Evolutionary conservation across 441 rosid species (phyloP), one percentile per base, ranked within the genome.

Genomic region (Kokia cookei): DNA sequence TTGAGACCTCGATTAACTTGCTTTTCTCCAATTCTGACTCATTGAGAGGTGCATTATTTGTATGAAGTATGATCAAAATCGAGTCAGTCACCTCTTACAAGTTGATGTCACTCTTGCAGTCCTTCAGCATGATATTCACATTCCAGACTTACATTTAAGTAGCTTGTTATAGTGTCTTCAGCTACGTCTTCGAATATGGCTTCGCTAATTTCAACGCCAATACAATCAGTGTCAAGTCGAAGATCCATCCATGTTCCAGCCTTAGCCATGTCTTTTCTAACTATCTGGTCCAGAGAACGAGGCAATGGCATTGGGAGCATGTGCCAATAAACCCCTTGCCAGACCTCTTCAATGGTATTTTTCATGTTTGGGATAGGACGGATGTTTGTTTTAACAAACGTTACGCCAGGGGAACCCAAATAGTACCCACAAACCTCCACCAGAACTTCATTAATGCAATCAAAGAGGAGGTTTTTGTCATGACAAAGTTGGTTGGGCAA

Each of bases 361-460:
- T 82, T 82, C 84, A 83, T 22, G 91, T 65, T 66, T 2, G 77
- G 77, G 57, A 74, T 58, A 57, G 72, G 77, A 47, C 77, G 69
- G 32, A 54, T 19, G 15, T 35, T 27, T 22, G 72, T 71, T 66
- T 66, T 65, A 7, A 57, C 66, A 43, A 66, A 89, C 53, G 91
- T 85, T 54, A 86, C 78, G 80, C 93, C 89, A 84, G 93, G 77
- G 15, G 86, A 88, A 75, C 91, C 88, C 15, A 85, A 81, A 47
- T 47, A 50, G 60, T 73, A 63, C 24, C 48, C 47, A 47, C 77
- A 74, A 50, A 92, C 80, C 81, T 90, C 94, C 73, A 82, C 55
- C 61, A 96, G 91, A 81, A 86, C 94, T 81, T 96, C 99, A 29
- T 90, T 90, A 71, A 93, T 86, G 69, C 90, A 86, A 79, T 92